These are phyloP conservation scores for Microdochium paspali DNA, from an alignment of 2,329 filamentous ascomycete species.

Conservation along the genomic window DNA sequence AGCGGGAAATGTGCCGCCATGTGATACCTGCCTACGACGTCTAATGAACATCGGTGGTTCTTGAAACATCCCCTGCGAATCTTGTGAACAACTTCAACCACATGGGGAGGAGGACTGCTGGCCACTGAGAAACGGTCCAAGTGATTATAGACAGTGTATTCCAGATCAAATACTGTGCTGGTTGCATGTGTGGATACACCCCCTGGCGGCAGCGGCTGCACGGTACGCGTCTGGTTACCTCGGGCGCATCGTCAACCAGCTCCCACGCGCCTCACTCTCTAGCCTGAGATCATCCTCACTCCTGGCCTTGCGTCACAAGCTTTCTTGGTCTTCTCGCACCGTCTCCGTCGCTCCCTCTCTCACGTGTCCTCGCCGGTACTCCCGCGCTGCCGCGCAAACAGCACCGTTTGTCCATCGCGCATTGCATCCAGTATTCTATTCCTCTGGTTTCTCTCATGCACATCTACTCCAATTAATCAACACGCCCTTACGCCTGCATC, in stretches of 20 bases:
- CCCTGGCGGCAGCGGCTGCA: slow-evolving; percentile 1
- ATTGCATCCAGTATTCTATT: not conserved
- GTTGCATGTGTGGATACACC: not conserved
- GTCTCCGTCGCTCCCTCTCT: not conserved
- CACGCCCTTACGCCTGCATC: not conserved
- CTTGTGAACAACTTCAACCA: too few species aligned
- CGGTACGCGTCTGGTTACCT: slow-evolving; percentile 6
- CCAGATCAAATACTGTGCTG: not conserved
- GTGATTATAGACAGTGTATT: not conserved
- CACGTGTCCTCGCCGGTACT: not conserved
- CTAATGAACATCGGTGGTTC: too few species aligned
- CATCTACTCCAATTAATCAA: not conserved
- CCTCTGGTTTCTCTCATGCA: not conserved
- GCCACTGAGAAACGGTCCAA: too few species aligned
- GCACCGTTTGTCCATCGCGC: not conserved
- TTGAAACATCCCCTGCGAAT: too few species aligned
- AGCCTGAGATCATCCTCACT: not conserved
- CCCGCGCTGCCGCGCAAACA: not conserved
- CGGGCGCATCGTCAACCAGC: not conserved
- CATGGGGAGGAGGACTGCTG: too few species aligned
- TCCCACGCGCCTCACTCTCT: slow-evolving; percentile 1
- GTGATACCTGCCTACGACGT: too few species aligned
- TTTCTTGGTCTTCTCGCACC: not conserved
- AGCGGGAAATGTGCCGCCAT: too few species aligned
- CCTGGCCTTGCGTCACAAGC: not conserved